Evolutionary conservation across 306 rosid genomes (phyloP).

Genomic region (Canavalia ensiformis): DNA sequence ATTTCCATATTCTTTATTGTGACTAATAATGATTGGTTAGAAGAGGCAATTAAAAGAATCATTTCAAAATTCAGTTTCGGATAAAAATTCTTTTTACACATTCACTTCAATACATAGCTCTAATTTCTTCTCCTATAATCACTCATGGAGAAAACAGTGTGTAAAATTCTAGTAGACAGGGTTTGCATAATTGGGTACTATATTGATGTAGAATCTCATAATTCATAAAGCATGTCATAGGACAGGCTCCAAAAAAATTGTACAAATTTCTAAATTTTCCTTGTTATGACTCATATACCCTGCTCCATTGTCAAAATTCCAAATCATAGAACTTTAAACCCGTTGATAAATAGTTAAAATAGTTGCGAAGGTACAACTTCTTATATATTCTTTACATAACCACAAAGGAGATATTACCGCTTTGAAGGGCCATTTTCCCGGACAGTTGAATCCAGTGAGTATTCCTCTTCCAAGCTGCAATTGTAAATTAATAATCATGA

Average conservation of each 20-base stretch:
- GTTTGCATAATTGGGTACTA: slow-evolving; percentile 14
- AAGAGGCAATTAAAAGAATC: background rate
- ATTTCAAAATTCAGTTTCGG: background rate
- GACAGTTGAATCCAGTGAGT: slow-evolving; percentile 59
- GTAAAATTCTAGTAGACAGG: slow-evolving; percentile 14
- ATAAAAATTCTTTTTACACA: background rate
- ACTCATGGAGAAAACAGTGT: slow-evolving; percentile 33
- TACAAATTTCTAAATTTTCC: slow-evolving; percentile 16
- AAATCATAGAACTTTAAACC: slow-evolving; percentile 29
- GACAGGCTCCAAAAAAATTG: background rate
- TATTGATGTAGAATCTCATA: background rate
- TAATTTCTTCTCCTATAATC: background rate
- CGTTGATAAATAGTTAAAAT: background rate
- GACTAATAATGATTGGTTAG: slow-evolving; percentile 8
- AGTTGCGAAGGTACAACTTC: background rate
- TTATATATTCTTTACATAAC: slow-evolving; percentile 15
- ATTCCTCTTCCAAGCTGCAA: slow-evolving; percentile 68
- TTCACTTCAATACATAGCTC: slow-evolving; percentile 2
- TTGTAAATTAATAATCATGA: slow-evolving; percentile 36
- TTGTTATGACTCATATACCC: background rate
- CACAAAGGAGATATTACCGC: slow-evolving; percentile 59
- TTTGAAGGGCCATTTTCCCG: slow-evolving; percentile 69
- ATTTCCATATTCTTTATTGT: background rate
- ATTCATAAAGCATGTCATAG: slow-evolving; percentile 10
- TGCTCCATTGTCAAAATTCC: slow-evolving; percentile 25